Percentiles rank a stretch among this genome's conserved stretches.
Conservation (phyloP, 352 stramenopile species). For the Albugo candida region DNA sequence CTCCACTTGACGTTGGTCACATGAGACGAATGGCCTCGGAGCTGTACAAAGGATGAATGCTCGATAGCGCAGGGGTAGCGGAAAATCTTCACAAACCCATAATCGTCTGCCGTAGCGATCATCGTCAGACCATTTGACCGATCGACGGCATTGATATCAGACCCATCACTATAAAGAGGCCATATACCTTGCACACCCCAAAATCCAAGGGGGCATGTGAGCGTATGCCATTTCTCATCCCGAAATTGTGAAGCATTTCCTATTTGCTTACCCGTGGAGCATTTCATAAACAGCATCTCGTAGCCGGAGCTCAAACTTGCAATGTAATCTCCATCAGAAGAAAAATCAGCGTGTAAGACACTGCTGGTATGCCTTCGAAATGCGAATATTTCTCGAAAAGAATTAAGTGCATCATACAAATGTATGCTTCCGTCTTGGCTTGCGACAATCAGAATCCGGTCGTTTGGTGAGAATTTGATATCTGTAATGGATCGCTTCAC, state of each 20-base stretch:
- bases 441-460: constrained; percentile 27
- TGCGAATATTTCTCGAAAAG: constrained; percentile 48
- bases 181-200: constrained; percentile 86
- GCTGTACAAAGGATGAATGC: constrained; percentile 12
- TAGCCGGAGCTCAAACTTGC: constrained; percentile 34
- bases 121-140: constrained; percentile 39
- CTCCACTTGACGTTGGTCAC: constrained; percentile 30
- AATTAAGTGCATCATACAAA: constrained; percentile 42
- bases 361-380: constrained; percentile 36
- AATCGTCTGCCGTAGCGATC: constrained; percentile 66
- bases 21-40: constrained; percentile 13
- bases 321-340: constrained; percentile 42
- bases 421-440: constrained; percentile 44
- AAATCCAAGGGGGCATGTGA: constrained; percentile 54
- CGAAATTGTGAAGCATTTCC: constrained; percentile 56
- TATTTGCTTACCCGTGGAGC: constrained; percentile 49
- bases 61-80: constrained; percentile 26
- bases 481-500: constrained; percentile 53
- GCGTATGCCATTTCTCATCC: constrained; percentile 81
- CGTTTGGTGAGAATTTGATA: constrained; percentile 34
- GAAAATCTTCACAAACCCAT: constrained; percentile 74
- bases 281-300: constrained; percentile 67
- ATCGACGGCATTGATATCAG: constrained; percentile 61
- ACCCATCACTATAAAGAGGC: constrained; percentile 50
- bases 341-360: constrained; percentile 52